phyloP scores from a whole-genome alignment of 2,329 filamentous ascomycete species.

The Tolypocladium endophyticum region DNA sequence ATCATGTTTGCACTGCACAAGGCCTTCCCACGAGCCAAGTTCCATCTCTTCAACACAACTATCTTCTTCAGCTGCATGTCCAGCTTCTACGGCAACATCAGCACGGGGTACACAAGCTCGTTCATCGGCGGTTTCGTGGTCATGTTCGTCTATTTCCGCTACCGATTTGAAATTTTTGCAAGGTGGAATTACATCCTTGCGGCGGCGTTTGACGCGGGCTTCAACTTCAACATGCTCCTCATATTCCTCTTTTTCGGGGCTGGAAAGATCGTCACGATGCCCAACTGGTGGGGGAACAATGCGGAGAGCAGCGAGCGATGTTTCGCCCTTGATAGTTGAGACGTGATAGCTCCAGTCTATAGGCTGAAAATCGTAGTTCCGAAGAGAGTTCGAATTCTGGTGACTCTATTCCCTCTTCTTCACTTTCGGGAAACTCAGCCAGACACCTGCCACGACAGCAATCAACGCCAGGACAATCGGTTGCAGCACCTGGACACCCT shows the following conservation, averaged over 20 bases:
- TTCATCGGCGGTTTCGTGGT: slow-evolving; percentile 51
- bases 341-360: no score
- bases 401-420: background rate
- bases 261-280: slow-evolving; percentile 46
- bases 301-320: slow-evolving; percentile 44
- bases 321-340: slow-evolving; percentile 32
- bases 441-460: background rate
- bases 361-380: no score
- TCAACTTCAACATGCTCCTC: slow-evolving; percentile 50
- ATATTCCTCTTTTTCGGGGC: slow-evolving; percentile 51
- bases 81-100: slow-evolving; percentile 50
- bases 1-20: slow-evolving; percentile 40
- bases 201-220: slow-evolving; percentile 51
- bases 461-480: background rate
- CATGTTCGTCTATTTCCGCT: slow-evolving; percentile 48
- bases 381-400: no score
- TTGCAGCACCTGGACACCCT: background rate
- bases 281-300: slow-evolving; percentile 56
- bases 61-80: slow-evolving; percentile 49
- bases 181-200: slow-evolving; percentile 51
- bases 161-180: slow-evolving; percentile 46
- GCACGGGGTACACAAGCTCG: slow-evolving; percentile 44
- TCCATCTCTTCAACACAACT: slow-evolving; percentile 48
- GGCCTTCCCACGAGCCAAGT: slow-evolving; percentile 40
- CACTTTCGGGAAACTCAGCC: background rate